Evolutionary conservation across 331 rosid species (phyloP).

Genomic region (Dryas integrifolia): DNA sequence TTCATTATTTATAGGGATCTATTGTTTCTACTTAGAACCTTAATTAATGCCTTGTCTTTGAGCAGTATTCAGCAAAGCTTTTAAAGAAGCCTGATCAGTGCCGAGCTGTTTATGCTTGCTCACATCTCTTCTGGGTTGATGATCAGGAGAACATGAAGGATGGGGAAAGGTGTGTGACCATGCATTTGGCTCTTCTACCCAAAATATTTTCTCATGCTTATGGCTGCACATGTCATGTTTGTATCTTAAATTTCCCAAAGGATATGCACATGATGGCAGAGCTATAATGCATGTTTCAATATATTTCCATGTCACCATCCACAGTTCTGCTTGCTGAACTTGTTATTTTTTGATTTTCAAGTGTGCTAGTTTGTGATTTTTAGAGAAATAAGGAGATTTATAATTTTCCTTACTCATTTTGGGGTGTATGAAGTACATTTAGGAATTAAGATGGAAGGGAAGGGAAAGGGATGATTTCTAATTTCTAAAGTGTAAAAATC

Average conservation of each 20-base stretch:
- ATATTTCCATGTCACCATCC: not conserved
- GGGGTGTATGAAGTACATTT: not conserved
- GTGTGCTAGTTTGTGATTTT: too few species aligned
- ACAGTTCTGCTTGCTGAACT: not conserved
- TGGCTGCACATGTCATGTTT: not conserved
- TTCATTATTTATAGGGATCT: slow-evolving; percentile 13
- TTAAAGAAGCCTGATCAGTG: slow-evolving; percentile 97
- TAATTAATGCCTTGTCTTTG: slow-evolving; percentile 22
- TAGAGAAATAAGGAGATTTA: not conserved
- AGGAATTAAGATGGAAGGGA: not conserved
- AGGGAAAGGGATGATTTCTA: not conserved
- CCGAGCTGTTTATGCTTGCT: slow-evolving; percentile 93
- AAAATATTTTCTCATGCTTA: not conserved
- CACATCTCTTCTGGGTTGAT: slow-evolving; percentile 97
- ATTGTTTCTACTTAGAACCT: slow-evolving; percentile 18
- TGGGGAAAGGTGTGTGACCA: slow-evolving; percentile 83
- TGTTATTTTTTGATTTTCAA: not conserved
- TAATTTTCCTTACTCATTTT: not conserved
- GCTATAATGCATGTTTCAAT: not conserved
- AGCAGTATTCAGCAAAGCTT: slow-evolving; percentile 96
- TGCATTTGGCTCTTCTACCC: not conserved
- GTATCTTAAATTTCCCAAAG: too few species aligned
- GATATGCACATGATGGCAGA: too few species aligned
- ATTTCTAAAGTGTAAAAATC: not conserved
- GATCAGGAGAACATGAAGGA: slow-evolving; percentile 91